Evolutionary conservation across 75 land plant species (phyloP), one percentile per base, ranked within the genome.

Genomic region (Picea glauca): DNA sequence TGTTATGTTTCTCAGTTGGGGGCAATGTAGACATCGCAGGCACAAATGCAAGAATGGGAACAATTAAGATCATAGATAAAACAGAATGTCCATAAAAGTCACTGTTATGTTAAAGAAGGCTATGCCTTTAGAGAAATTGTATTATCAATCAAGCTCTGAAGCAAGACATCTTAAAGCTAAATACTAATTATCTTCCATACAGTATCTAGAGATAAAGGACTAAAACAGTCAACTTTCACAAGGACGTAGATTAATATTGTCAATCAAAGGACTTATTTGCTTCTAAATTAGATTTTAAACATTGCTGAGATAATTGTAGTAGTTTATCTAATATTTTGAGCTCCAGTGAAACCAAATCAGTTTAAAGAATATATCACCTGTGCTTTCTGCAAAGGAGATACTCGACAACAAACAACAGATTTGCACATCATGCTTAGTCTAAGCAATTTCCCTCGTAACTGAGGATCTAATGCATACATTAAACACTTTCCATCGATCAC

Each of bases 331-430:
- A 75, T 50, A 23, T 75, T 58, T 30, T 46, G 9, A 58, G 66
- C 62, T 75, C 26, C 26, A 59, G 18, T 26, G 38, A 21, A 21
- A 80, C 38, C 33, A 50, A 43, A 0, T 13, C 81, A 74, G 30
- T 32, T 13, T 54, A 80, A 68, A 6, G 50, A 17, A 67, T 61
- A 65, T 17, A 76, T 30, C 59, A 95, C 98, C 92, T 96, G 99
- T 60, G 99, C 99, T 79, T 96, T 96, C 80, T 96, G 96, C 63
- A 96, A 76, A 35, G 96, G 99, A 78, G 99, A 96, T 60, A 96
- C 99, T 64, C 96, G 89, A 78, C 96, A 93, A 82, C 99, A 96
- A 57, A 96, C 94, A 23, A 96, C 96, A 38, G 96, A 86, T 80
- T 86, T 91, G 83, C 99, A 96, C 83, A 86, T 89, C 86, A 96